Evolutionary conservation across 345 rosid species (phyloP), one percentile per base, ranked within the genome.

Genomic region (Tarenaya hassleriana): DNA sequence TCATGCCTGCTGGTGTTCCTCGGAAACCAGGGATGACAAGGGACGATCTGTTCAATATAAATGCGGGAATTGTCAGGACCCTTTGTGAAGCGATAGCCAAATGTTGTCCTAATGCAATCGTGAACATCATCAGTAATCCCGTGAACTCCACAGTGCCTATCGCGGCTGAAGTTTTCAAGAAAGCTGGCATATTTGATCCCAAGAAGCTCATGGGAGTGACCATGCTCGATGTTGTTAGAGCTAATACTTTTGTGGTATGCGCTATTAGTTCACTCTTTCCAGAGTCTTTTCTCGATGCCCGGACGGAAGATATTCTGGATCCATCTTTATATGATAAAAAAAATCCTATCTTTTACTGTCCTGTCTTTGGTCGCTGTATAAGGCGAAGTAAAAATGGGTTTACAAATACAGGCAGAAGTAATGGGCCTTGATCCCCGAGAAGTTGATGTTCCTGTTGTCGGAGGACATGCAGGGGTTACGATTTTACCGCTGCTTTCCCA

Each of bases 11-110:
- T 15, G 95, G 99, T 56, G 81, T 92, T 67, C 97, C 94, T 3
- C 80, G 99, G 73, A 92, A 92, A 60, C 97, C 99, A 3, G 99
- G 99, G 68, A 92, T 92, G 97, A 92, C 94, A 1, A 85, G 99
- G 47, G 99, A 92, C 67, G 97, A 92, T 78, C 82, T 92, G 18
- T 92, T 88, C 75, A 92, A 85, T 55, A 88, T 92, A 52, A 92
- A 88, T 72, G 95, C 99, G 27, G 99, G 97, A 60, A 92, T 88
- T 34, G 97, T 85, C 18, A 83, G 54, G 74, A 88, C 90, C 15
- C 81, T 92, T 20, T 79, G 91, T 33, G 95, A 92, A 69, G 88
- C 91, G 71, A 76, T 92, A 55, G 78, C 91, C 1, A 85, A 79
- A 55, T 75, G 79, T 60, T 92, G 97, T 63, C 97, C 99, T 0